Conservation (phyloP, 2,329 filamentous ascomycete genomes). For the Periconia sp. region DNA sequence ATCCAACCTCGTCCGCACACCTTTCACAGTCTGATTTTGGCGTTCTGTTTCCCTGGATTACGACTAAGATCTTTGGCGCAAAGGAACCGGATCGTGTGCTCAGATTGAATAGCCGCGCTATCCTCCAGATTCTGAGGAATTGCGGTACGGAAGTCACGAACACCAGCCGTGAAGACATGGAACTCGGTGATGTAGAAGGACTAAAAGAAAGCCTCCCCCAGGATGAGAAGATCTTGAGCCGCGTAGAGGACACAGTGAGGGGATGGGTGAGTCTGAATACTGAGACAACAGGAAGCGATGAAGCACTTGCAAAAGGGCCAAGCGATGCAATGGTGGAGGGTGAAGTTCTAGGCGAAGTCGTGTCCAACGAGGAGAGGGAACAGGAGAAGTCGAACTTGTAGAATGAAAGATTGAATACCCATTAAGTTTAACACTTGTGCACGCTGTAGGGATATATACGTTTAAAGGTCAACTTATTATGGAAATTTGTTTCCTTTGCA, state of each 20-base stretch:
- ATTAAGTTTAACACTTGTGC: too few relatives aligned
- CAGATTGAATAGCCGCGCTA: slow-evolving; percentile 79
- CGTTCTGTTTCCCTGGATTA: slow-evolving; percentile 75
- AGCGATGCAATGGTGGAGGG: slow-evolving; percentile 41
- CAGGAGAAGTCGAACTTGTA: too few relatives aligned
- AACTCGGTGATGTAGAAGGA: slow-evolving; percentile 36
- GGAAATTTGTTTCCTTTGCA: too few relatives aligned
- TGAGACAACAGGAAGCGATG: slow-evolving; percentile 13
- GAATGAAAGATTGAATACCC: too few relatives aligned
- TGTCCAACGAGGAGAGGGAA: slow-evolving; percentile 19
- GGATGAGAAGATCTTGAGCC: slow-evolving; percentile 42
- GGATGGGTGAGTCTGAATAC: slow-evolving; percentile 44
- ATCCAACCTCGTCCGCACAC: slow-evolving; percentile 75
- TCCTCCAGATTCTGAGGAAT: slow-evolving; percentile 73
- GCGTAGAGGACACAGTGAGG: slow-evolving; percentile 30
- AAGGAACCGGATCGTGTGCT: slow-evolving; percentile 79
- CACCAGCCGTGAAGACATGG: slow-evolving; percentile 48
- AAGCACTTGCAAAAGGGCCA: slow-evolving; percentile 15
- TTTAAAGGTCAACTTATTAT: too few relatives aligned
- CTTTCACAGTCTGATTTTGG: slow-evolving; percentile 85
- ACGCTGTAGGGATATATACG: too few relatives aligned
- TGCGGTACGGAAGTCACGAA: slow-evolving; percentile 48
- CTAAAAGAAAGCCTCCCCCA: slow-evolving; percentile 17
- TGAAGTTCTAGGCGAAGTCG: slow-evolving; percentile 43
- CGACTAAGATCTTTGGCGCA: slow-evolving; percentile 57